phyloP scores from a whole-genome alignment of 805 yeast genomes.

The Candida awuae region DNA sequence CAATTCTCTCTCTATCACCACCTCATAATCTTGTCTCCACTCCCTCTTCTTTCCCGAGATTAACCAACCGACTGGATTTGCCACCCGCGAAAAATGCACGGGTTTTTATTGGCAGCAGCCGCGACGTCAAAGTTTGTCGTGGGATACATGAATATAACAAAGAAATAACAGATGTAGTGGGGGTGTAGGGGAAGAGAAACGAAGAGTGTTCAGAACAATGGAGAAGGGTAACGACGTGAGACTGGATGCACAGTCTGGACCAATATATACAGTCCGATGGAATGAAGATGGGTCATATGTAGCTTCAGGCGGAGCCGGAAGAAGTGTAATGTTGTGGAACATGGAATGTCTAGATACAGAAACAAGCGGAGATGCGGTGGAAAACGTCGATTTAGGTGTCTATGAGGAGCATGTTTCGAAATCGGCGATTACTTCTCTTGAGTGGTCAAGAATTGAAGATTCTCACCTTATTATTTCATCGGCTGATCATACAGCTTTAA shows the following conservation, averaged over 20 bases:
- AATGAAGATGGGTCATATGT: constrained; percentile 41
- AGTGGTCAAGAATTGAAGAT: constrained; percentile 44
- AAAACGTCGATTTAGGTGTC: neutral
- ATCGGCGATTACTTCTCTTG: constrained; percentile 52
- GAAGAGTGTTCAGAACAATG: neutral
- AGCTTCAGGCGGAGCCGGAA: constrained; percentile 60
- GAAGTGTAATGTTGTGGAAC: constrained; percentile 12
- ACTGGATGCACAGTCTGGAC: constrained; percentile 45
- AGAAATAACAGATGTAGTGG: neutral
- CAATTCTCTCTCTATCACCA: neutral
- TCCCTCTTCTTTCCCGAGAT: neutral
- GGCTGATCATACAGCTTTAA: constrained; percentile 53
- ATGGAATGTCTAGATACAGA: constrained; percentile 7
- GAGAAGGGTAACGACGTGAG: too few relatives aligned
- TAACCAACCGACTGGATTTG: neutral
- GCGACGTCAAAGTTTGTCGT: neutral
- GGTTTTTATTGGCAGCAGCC: constrained; percentile 1
- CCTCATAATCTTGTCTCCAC: too few relatives aligned
- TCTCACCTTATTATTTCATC: constrained; percentile 40
- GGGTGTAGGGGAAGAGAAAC: neutral
- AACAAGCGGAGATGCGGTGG: neutral
- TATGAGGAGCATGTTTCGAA: constrained; percentile 16
- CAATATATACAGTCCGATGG: constrained; percentile 47
- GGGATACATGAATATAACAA: neutral
- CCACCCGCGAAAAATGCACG: constrained; percentile 1